Evolutionary conservation across 2,329 filamentous ascomycete species (phyloP).

Genomic region (Podosphaera fusca): DNA sequence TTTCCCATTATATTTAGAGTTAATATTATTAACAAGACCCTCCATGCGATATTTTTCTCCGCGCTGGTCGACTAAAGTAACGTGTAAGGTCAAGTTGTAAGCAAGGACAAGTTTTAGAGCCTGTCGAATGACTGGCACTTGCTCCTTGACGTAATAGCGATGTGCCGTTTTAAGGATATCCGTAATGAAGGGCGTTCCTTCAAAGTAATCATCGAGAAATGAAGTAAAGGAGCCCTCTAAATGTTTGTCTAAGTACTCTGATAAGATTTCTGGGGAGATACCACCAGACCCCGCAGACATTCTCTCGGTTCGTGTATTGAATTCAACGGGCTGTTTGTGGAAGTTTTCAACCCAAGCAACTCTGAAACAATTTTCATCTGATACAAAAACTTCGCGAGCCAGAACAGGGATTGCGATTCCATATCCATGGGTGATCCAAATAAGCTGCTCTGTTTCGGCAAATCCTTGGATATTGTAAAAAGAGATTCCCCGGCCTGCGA

Average conservation of each 20-base stretch:
- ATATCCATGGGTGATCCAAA: constrained; percentile 94
- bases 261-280: constrained; percentile 56
- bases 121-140: constrained; percentile 77
- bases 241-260: constrained; percentile 86
- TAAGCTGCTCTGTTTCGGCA: constrained; percentile 37
- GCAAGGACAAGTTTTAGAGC: constrained; percentile 84
- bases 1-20: constrained; percentile 74
- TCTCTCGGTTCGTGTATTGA: constrained; percentile 69
- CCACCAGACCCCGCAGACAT: constrained; percentile 78
- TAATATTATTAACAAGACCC: constrained; percentile 66
- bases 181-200: constrained; percentile 82
- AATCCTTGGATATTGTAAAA: constrained; percentile 89
- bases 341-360: constrained; percentile 82
- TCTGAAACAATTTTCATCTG: constrained; percentile 77
- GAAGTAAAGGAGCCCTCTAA: constrained; percentile 79
- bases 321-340: constrained; percentile 52
- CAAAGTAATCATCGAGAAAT: constrained; percentile 90
- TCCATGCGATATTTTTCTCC: constrained; percentile 56
- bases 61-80: constrained; percentile 81
- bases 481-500: constrained; percentile 67
- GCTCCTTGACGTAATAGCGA: constrained; percentile 75
- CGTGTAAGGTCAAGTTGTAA: constrained; percentile 85
- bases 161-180: constrained; percentile 93
- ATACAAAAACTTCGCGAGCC: constrained; percentile 80
- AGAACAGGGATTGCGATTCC: constrained; percentile 81